These are phyloP conservation scores for Fistulifera solaris DNA, from an alignment of 108 stramenopile genomes.

Conservation along the genomic window DNA sequence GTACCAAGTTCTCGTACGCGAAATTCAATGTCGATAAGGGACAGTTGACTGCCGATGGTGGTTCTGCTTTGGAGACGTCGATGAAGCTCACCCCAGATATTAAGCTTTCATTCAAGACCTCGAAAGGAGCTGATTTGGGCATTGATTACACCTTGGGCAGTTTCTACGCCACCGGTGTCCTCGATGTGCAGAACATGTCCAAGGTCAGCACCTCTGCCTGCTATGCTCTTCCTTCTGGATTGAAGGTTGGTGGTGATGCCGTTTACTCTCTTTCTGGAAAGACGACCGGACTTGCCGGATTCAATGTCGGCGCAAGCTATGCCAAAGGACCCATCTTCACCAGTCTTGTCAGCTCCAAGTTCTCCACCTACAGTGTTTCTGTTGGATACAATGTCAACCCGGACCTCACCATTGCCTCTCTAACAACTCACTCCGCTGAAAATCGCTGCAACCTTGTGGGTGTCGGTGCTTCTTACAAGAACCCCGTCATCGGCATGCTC, in stretches of 20 bases:
- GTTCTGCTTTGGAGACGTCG: conserved; percentile 78
- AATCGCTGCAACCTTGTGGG: conserved; percentile 54
- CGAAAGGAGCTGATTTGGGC: conserved; percentile 82
- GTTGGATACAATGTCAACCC: conserved; percentile 80
- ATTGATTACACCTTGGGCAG: conserved; percentile 79
- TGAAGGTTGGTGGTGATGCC: conserved; percentile 75
- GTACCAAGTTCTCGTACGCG: conserved; percentile 83
- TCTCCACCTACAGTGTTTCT: conserved; percentile 66
- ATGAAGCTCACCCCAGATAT: conserved; percentile 59
- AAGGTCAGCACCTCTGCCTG: conserved; percentile 73
- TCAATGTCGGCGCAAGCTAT: conserved; percentile 78
- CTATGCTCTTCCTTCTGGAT: conserved; percentile 59
- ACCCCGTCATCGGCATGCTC: conserved; percentile 58
- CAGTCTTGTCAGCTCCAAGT: conserved; percentile 57
- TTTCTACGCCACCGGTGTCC: conserved; percentile 61
- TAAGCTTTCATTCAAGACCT: conserved; percentile 83
- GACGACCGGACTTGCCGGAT: conserved; percentile 60
- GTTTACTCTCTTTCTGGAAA: conserved; percentile 78
- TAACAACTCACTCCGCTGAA: conserved; percentile 67
- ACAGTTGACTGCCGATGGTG: conserved; percentile 77
- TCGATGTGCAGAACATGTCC: conserved; percentile 79
- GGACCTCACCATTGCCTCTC: conserved; percentile 66
- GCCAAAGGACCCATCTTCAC: conserved; percentile 71
- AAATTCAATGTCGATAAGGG: conserved; percentile 85
- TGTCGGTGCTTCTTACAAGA: conserved; percentile 72